Evolutionary conservation across 768 basidiomycete genomes (phyloP).

Genomic region (Psilocybe subaeruginosa): DNA sequence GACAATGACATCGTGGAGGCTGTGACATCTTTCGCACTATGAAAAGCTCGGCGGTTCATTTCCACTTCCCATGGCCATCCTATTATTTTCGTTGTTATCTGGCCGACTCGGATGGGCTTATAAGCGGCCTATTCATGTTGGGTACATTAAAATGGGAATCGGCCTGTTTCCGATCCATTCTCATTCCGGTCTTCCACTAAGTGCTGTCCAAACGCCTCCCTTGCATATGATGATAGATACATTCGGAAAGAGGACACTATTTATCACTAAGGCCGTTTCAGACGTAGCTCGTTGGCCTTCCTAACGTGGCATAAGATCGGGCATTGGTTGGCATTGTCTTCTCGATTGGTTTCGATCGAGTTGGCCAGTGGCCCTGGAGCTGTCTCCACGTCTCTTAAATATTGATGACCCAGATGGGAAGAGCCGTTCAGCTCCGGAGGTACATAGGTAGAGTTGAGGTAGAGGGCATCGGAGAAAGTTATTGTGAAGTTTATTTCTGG

Average conservation of each 20-base stretch:
- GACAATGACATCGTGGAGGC: constrained; percentile 18
- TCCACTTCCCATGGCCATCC: constrained; percentile 12
- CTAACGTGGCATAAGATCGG: no score
- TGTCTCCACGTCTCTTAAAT: no score
- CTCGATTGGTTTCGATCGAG: no score
- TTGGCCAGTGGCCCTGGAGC: no score
- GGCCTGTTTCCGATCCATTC: neutral
- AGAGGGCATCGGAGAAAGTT: neutral
- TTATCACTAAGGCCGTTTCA: no score
- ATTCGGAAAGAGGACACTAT: no score
- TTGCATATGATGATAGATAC: neutral
- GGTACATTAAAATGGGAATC: neutral
- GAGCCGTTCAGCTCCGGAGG: no score
- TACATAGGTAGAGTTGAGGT: neutral
- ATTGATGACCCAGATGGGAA: no score
- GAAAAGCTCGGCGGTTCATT: constrained; percentile 17
- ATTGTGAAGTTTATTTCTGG: no score
- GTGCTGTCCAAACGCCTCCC: neutral
- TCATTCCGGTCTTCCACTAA: neutral
- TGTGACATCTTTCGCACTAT: constrained; percentile 16
- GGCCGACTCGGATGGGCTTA: neutral
- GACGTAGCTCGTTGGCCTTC: no score
- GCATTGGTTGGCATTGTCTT: no score
- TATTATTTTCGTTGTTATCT: neutral
- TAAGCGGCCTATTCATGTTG: neutral